phyloP scores from a whole-genome alignment of 106 monocot genomes.

The Dendrobium catenatum region DNA sequence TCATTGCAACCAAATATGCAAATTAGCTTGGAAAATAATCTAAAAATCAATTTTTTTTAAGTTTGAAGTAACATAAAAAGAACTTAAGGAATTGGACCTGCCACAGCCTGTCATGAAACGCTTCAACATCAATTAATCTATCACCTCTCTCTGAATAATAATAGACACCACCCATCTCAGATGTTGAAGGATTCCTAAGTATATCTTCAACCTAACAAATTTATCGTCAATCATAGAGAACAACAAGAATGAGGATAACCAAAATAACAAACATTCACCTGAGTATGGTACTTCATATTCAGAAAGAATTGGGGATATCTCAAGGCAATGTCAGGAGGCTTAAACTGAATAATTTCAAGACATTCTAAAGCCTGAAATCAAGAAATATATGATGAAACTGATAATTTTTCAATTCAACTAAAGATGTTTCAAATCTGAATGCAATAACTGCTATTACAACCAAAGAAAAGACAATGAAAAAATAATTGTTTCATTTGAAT shows the following conservation, averaged over 20 bases:
- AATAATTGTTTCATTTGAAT: background rate
- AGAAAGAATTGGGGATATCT: slow-evolving; percentile 52
- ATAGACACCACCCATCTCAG: slow-evolving; percentile 75
- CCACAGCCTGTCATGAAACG: slow-evolving; percentile 72
- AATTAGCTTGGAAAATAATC: background rate
- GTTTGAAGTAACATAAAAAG: background rate
- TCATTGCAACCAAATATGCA: background rate
- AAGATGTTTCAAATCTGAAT: background rate
- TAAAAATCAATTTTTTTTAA: background rate
- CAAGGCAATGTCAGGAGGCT: slow-evolving; percentile 43
- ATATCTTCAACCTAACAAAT: slow-evolving; percentile 71
- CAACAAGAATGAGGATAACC: background rate
- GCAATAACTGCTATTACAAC: background rate
- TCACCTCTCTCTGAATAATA: slow-evolving; percentile 93
- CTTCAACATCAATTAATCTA: slow-evolving; percentile 77
- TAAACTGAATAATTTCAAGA: slow-evolving; percentile 76
- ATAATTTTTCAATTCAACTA: background rate
- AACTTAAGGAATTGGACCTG: slow-evolving; percentile 39
- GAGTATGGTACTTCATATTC: slow-evolving; percentile 41
- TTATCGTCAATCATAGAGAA: slow-evolving; percentile 3
- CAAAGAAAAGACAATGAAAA: background rate
- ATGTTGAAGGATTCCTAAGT: slow-evolving; percentile 56
- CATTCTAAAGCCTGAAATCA: slow-evolving; percentile 58
- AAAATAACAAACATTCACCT: slow-evolving; percentile 21
- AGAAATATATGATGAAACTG: slow-evolving; percentile 1